Evolutionary conservation across 495 filamentous ascomycete genomes (phyloP).

Genomic region (Podospora anserina): DNA sequence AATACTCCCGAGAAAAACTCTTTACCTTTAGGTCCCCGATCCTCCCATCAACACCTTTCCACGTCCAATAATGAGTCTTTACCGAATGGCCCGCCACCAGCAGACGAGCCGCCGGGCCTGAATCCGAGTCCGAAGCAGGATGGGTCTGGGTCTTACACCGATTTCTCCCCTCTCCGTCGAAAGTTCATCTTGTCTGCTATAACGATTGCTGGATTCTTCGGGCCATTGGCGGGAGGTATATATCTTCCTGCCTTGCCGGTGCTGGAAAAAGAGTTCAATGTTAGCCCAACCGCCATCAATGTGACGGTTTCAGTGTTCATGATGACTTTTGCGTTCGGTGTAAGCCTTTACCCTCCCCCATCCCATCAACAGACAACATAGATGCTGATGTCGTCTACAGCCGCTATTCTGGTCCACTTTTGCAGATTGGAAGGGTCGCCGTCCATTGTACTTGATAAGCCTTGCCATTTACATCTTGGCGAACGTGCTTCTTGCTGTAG

Average conservation of each 20-base stretch:
- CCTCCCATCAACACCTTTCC: background rate
- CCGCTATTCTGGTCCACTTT: conserved; percentile 19
- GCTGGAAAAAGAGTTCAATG: conserved; percentile 16
- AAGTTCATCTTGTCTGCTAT: conserved; percentile 13
- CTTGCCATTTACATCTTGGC: conserved; percentile 16
- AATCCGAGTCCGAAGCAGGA: conserved; percentile 1
- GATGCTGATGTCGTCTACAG: background rate
- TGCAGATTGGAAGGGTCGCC: conserved; percentile 17
- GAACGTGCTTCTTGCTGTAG: conserved; percentile 14
- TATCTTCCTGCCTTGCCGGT: conserved; percentile 18
- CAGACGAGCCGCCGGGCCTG: background rate
- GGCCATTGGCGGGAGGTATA: conserved; percentile 14
- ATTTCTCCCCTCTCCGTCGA: conserved; percentile 11
- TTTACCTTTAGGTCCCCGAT: background rate
- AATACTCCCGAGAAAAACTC: background rate
- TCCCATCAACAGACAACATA: background rate
- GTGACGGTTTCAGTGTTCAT: conserved; percentile 18
- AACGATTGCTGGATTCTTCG: conserved; percentile 15
- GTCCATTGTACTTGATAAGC: conserved; percentile 15
- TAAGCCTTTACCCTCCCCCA: background rate
- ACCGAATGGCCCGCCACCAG: background rate
- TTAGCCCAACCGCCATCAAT: conserved; percentile 17
- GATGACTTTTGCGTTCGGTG: conserved; percentile 16
- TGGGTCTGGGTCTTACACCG: conserved; percentile 8
- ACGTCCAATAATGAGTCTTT: background rate